Conservation (phyloP, 257 asterid species). For the Nicotiana undulata region DNA sequence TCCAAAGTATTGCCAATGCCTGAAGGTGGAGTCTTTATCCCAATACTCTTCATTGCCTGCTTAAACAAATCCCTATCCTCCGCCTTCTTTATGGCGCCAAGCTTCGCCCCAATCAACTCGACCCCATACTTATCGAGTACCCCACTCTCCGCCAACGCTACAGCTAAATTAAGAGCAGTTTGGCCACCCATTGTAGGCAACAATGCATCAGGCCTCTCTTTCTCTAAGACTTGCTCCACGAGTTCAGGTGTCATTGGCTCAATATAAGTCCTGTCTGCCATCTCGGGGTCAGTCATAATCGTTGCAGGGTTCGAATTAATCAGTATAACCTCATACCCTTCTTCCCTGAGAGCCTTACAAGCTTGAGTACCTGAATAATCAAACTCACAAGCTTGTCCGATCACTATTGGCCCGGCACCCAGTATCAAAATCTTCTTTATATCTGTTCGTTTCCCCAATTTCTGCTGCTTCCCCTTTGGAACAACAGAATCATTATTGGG, state of each 20-base stretch:
- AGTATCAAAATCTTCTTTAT: constrained; percentile 84
- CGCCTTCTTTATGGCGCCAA: constrained; percentile 91
- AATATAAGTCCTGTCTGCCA: constrained; percentile 89
- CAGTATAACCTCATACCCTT: constrained; percentile 88
- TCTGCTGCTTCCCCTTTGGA: constrained; percentile 15
- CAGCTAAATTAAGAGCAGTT: constrained; percentile 93
- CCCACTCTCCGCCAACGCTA: constrained; percentile 89
- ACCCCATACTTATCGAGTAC: constrained; percentile 92
- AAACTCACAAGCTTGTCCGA: constrained; percentile 96
- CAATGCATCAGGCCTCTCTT: constrained; percentile 93
- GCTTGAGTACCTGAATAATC: constrained; percentile 99
- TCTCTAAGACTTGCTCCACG: constrained; percentile 90
- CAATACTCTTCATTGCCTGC: constrained; percentile 87
- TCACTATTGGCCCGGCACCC: constrained; percentile 97
- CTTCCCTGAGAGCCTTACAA: constrained; percentile 94
- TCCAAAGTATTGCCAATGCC: constrained; percentile 92
- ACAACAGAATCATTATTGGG: constrained; percentile 13
- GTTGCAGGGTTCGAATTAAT: constrained; percentile 97
- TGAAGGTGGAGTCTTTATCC: constrained; percentile 91
- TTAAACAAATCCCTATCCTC: constrained; percentile 95
- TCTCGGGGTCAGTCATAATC: constrained; percentile 90
- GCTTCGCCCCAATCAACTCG: constrained; percentile 94
- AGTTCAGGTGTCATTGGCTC: constrained; percentile 97
- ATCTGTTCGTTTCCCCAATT: constrained; percentile 68
- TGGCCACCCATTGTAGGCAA: constrained; percentile 99